Evolutionary conservation across 2,329 filamentous ascomycete genomes (phyloP).

Genomic region (Alternaria triticina): DNA sequence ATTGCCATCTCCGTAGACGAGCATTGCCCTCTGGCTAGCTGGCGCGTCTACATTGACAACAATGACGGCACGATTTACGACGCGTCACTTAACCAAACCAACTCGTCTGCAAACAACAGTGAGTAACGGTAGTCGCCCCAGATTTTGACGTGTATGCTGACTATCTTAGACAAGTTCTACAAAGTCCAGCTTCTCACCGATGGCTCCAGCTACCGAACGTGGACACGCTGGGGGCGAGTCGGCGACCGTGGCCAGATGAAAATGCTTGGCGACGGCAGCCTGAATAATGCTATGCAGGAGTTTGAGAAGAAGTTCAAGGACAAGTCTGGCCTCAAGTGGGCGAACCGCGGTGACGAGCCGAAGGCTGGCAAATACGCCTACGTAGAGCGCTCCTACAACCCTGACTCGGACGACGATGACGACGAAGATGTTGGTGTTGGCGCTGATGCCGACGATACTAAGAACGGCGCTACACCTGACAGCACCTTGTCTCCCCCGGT

Average conservation of each 20-base stretch:
- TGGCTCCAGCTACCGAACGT: constrained; percentile 60
- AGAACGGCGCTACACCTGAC: constrained; percentile 37
- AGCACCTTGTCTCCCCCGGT: constrained; percentile 67
- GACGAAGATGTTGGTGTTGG: constrained; percentile 25
- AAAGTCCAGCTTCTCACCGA: constrained; percentile 60
- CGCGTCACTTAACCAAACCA: constrained; percentile 79
- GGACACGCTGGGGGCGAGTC: constrained; percentile 84
- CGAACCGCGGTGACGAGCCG: constrained; percentile 59
- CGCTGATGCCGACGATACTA: constrained; percentile 12
- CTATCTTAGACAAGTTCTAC: constrained; percentile 72
- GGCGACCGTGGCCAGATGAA: constrained; percentile 59
- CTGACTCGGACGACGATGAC: constrained; percentile 62
- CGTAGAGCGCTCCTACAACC: constrained; percentile 77
- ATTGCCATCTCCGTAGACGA: constrained; percentile 58
- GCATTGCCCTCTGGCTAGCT: constrained; percentile 40
- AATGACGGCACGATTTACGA: constrained; percentile 73
- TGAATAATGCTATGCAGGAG: constrained; percentile 49
- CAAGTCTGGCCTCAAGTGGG: constrained; percentile 62
- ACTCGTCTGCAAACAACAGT: constrained; percentile 71
- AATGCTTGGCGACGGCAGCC: constrained; percentile 47
- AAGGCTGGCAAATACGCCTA: constrained; percentile 76
- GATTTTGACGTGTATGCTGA: background rate
- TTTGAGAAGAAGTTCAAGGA: constrained; percentile 65
- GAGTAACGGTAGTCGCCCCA: background rate
- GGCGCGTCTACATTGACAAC: constrained; percentile 70